Base-by-base conservation (phyloP, 257 asterid genomes). In the Knoxia roxburghii region DNA sequence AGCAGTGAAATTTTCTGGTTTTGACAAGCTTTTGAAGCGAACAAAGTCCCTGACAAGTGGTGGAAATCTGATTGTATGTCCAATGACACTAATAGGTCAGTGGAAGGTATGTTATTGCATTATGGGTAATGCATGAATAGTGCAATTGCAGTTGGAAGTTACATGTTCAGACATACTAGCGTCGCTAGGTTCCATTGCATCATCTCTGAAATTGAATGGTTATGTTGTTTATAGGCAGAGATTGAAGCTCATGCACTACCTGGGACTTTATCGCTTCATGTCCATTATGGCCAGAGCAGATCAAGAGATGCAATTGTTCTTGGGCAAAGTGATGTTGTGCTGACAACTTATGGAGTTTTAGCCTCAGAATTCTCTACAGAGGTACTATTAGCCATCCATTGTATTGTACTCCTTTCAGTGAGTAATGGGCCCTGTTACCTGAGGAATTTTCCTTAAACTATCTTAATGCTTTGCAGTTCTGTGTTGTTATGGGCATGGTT, bases 11-110 rank as follows among this genome's bases (percentile, higher is more conserved):
- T 75, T 85, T 65, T 50, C 85, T 72, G 85, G 95, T 69, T 83
- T 88, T 72, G 85, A 84, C 74, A 90, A 81, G 84, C 76, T 88
- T 69, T 66, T 68, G 81, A 90, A 85, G 81, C 82, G 77, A 58
- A 87, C 79, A 67, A 75, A 71, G 35, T 67, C 79, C 2, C 84
- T 88, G 29, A 56, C 78, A 54, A 71, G 85, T 74, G 97, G 99
- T 69, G 96, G 99, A 72, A 88, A 83, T 81, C 88, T 93, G 74
- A 93, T 93, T 73, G 70, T 93, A 69, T 93, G 97, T 65, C 99
- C 99, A 53, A 89, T 93, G 95, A 93, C 99, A 41, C 95, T 93
- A 54, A 73, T 90, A 57, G 90, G 96, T 72, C 99, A 93, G 84
- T 93, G 99, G 99, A 93, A 93, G 97, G 98, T 92, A 87, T 65